These are phyloP conservation scores for Solanum sparsipilum DNA, from an alignment of 257 asterid species.

Conservation along the genomic window DNA sequence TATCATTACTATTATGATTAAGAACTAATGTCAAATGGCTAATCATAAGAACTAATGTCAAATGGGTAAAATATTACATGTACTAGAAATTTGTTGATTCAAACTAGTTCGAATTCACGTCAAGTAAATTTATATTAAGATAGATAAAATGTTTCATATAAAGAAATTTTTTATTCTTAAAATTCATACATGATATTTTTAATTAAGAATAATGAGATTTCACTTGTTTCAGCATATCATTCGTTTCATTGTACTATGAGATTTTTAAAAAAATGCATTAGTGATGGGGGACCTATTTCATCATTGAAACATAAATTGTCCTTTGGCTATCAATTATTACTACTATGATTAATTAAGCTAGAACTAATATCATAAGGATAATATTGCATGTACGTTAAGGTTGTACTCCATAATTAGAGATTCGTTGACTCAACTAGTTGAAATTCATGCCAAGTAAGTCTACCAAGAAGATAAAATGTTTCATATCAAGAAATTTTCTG, in stretches of 20 bases:
- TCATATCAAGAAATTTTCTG: not conserved
- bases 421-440: not conserved
- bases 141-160: too few relatives aligned
- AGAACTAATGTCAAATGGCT: not conserved
- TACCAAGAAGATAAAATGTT: not conserved
- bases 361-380: not conserved
- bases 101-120: too few relatives aligned
- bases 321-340: not conserved
- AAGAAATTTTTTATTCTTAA: not conserved
- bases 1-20: not conserved
- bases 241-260: not conserved
- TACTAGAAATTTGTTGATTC: not conserved
- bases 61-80: not conserved
- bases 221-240: not conserved
- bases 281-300: not conserved
- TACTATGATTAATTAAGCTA: not conserved
- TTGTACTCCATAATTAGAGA: not conserved
- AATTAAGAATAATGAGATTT: not conserved
- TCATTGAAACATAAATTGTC: not conserved
- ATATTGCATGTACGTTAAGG: not conserved
- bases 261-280: not conserved
- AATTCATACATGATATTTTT: not conserved
- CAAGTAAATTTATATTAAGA: too few relatives aligned
- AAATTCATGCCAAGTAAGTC: not conserved
- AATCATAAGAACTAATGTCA: not conserved